Conservation (phyloP, 1,284 basidiomycete genomes). For the Schizopora paradoxa region DNA sequence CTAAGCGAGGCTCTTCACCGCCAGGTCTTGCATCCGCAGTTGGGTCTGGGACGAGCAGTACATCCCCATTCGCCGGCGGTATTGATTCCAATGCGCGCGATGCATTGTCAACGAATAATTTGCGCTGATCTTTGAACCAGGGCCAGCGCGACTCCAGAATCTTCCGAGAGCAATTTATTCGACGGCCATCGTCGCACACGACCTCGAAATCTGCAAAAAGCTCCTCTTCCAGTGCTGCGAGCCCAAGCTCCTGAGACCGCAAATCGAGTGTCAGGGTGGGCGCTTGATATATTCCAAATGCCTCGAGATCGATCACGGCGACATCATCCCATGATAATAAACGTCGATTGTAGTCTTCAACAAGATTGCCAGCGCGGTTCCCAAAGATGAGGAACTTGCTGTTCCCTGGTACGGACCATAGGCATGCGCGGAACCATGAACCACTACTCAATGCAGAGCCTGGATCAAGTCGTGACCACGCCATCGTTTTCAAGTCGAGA, state of each 20-base stretch:
- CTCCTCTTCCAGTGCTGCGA: constrained; percentile 74
- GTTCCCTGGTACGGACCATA: constrained; percentile 48
- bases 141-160: constrained; percentile 86
- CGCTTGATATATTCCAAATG: constrained; percentile 89
- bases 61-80: constrained; percentile 28
- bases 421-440: constrained; percentile 84
- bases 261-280: constrained; percentile 66
- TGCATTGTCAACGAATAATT: constrained; percentile 51
- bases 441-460: constrained; percentile 73
- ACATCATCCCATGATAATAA: constrained; percentile 89
- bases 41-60: constrained; percentile 33
- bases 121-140: constrained; percentile 82
- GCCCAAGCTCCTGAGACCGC: constrained; percentile 69
- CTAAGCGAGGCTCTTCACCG: constrained; percentile 45
- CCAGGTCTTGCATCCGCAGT: constrained; percentile 47
- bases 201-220: constrained; percentile 84
- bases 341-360: constrained; percentile 87
- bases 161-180: constrained; percentile 76
- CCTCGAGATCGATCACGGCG: constrained; percentile 86
- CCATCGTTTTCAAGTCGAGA: constrained; percentile 73
- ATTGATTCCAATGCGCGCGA: constrained; percentile 47
- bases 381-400: constrained; percentile 88
- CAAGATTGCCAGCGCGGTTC: constrained; percentile 79
- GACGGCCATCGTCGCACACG: constrained; percentile 84
- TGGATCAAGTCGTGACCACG: constrained; percentile 82